Evolutionary conservation across 1,284 basidiomycete genomes (phyloP), one percentile per base, ranked within the genome.

Genomic region (Mixia osmundae): DNA sequence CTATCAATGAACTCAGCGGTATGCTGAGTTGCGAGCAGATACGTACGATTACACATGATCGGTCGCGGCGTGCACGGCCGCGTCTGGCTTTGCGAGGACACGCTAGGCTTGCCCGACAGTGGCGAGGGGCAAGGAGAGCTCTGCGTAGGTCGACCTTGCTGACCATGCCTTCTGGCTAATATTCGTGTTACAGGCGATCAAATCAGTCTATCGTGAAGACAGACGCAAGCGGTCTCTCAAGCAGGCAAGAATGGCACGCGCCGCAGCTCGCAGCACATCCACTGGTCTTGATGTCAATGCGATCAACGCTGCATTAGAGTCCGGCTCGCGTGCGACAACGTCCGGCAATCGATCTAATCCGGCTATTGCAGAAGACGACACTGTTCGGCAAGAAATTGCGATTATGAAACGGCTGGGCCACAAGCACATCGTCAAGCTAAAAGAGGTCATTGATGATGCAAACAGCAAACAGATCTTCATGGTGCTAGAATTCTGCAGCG

Each of bases 341-440:
- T n/a, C n/a, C n/a, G n/a, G n/a, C n/a, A n/a, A n/a, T n/a, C n/a
- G n/a, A n/a, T n/a, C n/a, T n/a, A n/a, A n/a, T n/a, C n/a, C n/a
- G n/a, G n/a, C n/a, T n/a, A n/a, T n/a, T n/a, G n/a, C n/a, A n/a
- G n/a, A n/a, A n/a, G 77, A 82, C 52, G 65, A 70, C 47, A 77
- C 77, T 60, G 76, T 83, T 47, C 65, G 69, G 49, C 71, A 72
- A 50, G 85, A 97, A 59, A 94, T 97, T 44, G 89, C 87, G 4
- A 89, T 97, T 55, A 85, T 97, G 76, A 94, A 94, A 61, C 87
- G 91, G 53, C 73, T 79, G 20, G 47, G 72, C 41, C 87, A 97
- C 54, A 72, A 76, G 0, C 76, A 97, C 53, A 74, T 97, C 40
- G 89, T 97, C 4, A 67, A 74, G 44, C 66, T 97, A 43, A 71